Conservation (phyloP, 2,329 filamentous ascomycete species). For the Xylogone sp. region DNA sequence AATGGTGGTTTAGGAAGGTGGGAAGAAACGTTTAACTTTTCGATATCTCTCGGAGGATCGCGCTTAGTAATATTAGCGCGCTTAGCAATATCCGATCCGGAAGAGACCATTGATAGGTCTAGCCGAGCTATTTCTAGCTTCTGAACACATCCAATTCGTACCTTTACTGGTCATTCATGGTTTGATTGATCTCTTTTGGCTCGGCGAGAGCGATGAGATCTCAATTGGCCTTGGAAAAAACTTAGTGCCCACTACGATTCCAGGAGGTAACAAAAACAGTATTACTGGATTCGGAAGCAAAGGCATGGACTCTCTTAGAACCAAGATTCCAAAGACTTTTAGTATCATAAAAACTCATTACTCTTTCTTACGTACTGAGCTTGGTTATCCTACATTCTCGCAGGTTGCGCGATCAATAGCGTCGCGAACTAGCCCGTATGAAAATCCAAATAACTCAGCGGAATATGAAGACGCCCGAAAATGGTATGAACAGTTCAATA, state of each 20-base stretch:
- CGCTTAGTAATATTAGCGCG: too few species aligned
- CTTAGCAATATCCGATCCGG: too few species aligned
- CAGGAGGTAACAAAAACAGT: too few species aligned
- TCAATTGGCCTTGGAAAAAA: too few species aligned
- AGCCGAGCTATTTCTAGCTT: too few species aligned
- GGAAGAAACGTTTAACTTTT: background rate
- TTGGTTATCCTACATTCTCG: background rate
- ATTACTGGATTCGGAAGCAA: too few species aligned
- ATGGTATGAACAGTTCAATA: slow-evolving; percentile 23
- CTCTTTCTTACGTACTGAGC: background rate
- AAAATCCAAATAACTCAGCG: slow-evolving; percentile 4
- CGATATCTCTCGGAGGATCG: background rate
- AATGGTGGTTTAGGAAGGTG: background rate
- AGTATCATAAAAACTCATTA: background rate
- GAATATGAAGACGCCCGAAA: slow-evolving; percentile 23
- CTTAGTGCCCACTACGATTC: too few species aligned
- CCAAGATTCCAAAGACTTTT: background rate
- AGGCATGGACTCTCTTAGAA: background rate
- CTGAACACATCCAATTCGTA: too few species aligned
- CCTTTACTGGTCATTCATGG: too few species aligned
- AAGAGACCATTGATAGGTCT: too few species aligned
- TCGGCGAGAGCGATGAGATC: too few species aligned
- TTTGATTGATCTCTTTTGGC: too few species aligned
- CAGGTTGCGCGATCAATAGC: background rate
- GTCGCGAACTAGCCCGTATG: background rate